These are phyloP conservation scores for Craspedostauros australis DNA, from an alignment of 108 stramenopile species.

Conservation along the genomic window DNA sequence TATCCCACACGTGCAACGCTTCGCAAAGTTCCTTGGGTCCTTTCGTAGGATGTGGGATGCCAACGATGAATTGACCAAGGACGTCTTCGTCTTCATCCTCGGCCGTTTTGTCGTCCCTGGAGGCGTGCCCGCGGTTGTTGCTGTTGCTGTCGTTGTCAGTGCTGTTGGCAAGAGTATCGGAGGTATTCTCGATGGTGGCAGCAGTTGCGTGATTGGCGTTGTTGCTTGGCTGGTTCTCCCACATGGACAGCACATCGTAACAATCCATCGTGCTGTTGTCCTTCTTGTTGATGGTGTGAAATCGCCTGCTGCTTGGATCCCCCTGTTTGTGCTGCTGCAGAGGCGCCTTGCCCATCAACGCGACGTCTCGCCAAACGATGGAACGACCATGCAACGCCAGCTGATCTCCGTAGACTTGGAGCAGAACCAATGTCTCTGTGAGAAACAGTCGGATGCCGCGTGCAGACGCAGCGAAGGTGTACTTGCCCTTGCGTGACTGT, in stretches of 20 bases:
- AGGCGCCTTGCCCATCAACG: conserved; percentile 12
- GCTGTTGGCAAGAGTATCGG: not conserved
- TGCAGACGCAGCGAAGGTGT: conserved; percentile 29
- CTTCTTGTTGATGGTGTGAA: not conserved
- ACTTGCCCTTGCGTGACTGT: conserved; percentile 26
- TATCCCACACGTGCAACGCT: conserved; percentile 35
- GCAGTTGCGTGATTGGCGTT: not conserved
- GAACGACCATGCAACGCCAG: conserved; percentile 49
- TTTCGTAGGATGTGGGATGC: conserved; percentile 24
- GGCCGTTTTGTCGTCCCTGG: too few relatives aligned
- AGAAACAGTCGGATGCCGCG: conserved; percentile 41
- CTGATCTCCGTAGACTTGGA: conserved; percentile 50
- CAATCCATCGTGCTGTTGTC: conserved; percentile 2
- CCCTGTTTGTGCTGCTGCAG: not conserved
- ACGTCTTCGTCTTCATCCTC: conserved; percentile 2
- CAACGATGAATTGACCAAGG: conserved; percentile 24
- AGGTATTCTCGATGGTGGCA: not conserved
- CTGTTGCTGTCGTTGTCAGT: not conserved
- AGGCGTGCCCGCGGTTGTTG: not conserved
- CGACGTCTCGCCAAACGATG: conserved; percentile 43
- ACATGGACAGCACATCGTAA: conserved; percentile 7
- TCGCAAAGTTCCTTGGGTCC: conserved; percentile 39
- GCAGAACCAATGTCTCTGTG: conserved; percentile 29
- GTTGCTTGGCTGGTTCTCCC: not conserved
- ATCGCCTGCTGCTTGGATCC: not conserved